Conservation (phyloP, 257 asterid species). For the Oldenlandia corymbosa region DNA sequence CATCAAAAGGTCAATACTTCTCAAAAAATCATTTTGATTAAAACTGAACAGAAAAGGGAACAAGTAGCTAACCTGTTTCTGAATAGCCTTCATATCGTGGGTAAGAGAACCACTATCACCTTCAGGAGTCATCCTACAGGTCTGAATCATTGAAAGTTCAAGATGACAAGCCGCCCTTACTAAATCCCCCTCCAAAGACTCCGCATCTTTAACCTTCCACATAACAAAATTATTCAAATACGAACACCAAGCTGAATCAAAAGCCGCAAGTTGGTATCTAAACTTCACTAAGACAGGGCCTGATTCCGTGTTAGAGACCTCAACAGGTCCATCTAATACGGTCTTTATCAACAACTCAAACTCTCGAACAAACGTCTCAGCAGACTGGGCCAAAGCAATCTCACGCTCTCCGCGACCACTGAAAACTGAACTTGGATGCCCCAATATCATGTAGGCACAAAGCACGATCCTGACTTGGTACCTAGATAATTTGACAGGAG, state of each 20-base stretch:
- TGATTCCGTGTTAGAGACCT: constrained; percentile 38
- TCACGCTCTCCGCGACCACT: constrained; percentile 88
- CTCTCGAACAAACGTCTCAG: constrained; percentile 68
- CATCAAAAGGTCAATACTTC: no score
- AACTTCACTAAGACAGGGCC: constrained; percentile 36
- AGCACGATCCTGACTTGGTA: constrained; percentile 83
- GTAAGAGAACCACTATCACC: constrained; percentile 60
- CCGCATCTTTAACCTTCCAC: constrained; percentile 96
- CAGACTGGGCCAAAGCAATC: constrained; percentile 63
- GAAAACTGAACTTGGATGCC: constrained; percentile 94
- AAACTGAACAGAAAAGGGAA: no score
- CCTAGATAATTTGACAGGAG: constrained; percentile 41
- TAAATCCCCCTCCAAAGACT: constrained; percentile 75
- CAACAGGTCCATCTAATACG: constrained; percentile 53
- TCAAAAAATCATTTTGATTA: no score
- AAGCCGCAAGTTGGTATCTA: constrained; percentile 67
- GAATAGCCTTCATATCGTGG: constrained; percentile 78
- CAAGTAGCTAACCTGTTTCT: constrained; percentile 58
- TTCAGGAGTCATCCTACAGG: constrained; percentile 76
- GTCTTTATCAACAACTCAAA: constrained; percentile 66
- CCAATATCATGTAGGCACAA: constrained; percentile 80
- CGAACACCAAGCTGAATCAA: constrained; percentile 94
- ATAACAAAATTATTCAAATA: constrained; percentile 87
- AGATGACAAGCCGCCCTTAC: constrained; percentile 95
- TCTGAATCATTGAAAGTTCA: constrained; percentile 80